Evolutionary conservation across 129 eudicot genomes (phyloP).

Genomic region (Dittrichia graveolens): DNA sequence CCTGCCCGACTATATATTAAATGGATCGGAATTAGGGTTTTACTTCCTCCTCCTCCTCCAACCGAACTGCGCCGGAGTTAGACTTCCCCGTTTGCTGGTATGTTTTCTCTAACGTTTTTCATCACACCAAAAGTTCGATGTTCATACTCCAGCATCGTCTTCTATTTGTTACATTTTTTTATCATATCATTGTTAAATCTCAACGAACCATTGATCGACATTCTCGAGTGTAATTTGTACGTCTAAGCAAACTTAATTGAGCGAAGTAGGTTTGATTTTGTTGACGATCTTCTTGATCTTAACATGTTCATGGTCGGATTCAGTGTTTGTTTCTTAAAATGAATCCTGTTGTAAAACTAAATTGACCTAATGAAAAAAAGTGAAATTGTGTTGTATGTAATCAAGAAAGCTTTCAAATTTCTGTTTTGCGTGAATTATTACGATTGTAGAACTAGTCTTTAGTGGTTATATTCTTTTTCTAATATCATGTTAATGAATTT

Average conservation of each 20-base stretch:
- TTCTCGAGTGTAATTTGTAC: neutral
- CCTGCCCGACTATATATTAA: neutral
- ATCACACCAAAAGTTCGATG: neutral
- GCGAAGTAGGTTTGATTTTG: neutral
- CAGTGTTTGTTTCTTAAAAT: neutral
- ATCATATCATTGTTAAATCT: conserved; percentile 2
- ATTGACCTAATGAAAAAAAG: neutral
- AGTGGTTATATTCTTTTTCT: neutral
- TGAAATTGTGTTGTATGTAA: neutral
- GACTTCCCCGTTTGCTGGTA: conserved; percentile 26
- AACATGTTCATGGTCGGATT: neutral
- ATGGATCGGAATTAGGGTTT: conserved; percentile 29
- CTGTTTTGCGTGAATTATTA: neutral
- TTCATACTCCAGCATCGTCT: too few species aligned
- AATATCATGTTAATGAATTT: neutral
- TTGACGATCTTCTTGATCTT: neutral
- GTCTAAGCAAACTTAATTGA: neutral
- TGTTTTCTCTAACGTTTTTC: neutral
- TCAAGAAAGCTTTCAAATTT: neutral
- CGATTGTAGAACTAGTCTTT: neutral
- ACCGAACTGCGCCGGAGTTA: conserved; percentile 26
- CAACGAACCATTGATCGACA: neutral
- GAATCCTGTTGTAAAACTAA: neutral
- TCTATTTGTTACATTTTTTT: neutral
- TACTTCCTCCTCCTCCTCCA: conserved; percentile 9